phyloP scores from a whole-genome alignment of 371 early-diverging fungal genomes.

The Sporodiniella umbellata region DNA sequence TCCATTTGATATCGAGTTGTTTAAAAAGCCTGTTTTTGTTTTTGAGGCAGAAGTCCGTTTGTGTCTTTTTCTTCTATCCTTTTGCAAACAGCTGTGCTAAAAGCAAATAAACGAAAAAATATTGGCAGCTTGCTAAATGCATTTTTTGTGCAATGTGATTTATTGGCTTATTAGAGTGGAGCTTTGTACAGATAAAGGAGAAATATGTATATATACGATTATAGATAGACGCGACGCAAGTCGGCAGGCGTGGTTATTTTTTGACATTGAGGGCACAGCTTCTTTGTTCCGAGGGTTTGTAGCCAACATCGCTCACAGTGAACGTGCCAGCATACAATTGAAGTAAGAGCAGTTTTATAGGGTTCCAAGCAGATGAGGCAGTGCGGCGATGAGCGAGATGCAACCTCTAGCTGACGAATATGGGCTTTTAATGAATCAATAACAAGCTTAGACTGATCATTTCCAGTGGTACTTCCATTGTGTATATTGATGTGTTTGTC shows the following conservation, averaged over 20 bases:
- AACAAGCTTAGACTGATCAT: constrained; percentile 57
- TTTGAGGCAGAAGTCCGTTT: no score
- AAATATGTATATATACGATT: constrained; percentile 19
- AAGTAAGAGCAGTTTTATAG: constrained; percentile 69
- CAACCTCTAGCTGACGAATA: constrained; percentile 63
- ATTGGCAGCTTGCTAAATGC: no score
- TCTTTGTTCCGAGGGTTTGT: constrained; percentile 79
- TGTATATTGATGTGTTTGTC: constrained; percentile 10
- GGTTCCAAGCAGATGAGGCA: constrained; percentile 85
- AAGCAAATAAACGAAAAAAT: no score
- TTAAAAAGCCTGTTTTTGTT: no score
- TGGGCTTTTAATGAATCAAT: constrained; percentile 77
- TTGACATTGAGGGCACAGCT: constrained; percentile 90
- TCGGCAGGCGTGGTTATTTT: constrained; percentile 84
- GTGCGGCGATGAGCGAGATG: constrained; percentile 50
- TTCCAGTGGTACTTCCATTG: constrained; percentile 8
- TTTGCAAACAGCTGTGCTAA: no score
- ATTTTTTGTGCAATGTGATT: not conserved
- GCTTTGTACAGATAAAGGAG: not conserved
- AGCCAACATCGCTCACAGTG: constrained; percentile 91
- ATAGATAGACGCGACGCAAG: constrained; percentile 80
- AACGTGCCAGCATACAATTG: constrained; percentile 92
- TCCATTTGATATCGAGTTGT: no score
- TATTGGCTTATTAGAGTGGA: not conserved
- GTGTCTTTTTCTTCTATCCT: no score